phyloP scores from a whole-genome alignment of 176 grass and related monocot species.

The Musa schizocarpa region DNA sequence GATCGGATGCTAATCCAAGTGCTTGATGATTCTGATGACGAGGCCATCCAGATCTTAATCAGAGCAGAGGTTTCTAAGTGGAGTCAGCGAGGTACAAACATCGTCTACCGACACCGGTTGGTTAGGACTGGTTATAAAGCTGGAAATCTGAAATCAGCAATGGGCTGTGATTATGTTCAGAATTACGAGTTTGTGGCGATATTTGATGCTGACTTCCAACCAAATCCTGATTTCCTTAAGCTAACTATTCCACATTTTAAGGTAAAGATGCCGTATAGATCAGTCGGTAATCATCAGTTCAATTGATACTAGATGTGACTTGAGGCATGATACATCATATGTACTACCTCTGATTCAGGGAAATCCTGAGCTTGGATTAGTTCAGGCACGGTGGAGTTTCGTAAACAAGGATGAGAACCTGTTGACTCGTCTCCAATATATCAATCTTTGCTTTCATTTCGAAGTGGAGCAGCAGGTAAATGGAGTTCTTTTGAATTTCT shows the following conservation, averaged over 20 bases:
- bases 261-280: slow-evolving; percentile 21
- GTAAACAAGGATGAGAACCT: slow-evolving; percentile 97
- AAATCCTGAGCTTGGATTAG: slow-evolving; percentile 70
- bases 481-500: slow-evolving; percentile 82
- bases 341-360: slow-evolving; percentile 25
- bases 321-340: neutral
- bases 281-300: neutral
- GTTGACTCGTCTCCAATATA: slow-evolving; percentile 89
- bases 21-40: slow-evolving; percentile 88
- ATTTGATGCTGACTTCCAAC: slow-evolving; percentile 98
- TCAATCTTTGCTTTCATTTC: slow-evolving; percentile 98
- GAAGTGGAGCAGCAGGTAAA: slow-evolving; percentile 99
- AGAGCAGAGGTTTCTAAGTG: slow-evolving; percentile 73
- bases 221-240: slow-evolving; percentile 90
- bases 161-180: slow-evolving; percentile 83
- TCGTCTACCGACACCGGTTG: slow-evolving; percentile 79
- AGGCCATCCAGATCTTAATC: slow-evolving; percentile 63
- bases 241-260: slow-evolving; percentile 89
- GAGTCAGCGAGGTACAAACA: slow-evolving; percentile 67
- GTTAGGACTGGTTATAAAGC: slow-evolving; percentile 87
- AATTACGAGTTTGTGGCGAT: slow-evolving; percentile 89
- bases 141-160: slow-evolving; percentile 93
- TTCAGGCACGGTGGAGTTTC: slow-evolving; percentile 91
- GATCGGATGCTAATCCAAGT: slow-evolving; percentile 79
- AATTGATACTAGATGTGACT: neutral